Conservation (phyloP, 148 eudicot species). For the Vaccinium corymbosum region DNA sequence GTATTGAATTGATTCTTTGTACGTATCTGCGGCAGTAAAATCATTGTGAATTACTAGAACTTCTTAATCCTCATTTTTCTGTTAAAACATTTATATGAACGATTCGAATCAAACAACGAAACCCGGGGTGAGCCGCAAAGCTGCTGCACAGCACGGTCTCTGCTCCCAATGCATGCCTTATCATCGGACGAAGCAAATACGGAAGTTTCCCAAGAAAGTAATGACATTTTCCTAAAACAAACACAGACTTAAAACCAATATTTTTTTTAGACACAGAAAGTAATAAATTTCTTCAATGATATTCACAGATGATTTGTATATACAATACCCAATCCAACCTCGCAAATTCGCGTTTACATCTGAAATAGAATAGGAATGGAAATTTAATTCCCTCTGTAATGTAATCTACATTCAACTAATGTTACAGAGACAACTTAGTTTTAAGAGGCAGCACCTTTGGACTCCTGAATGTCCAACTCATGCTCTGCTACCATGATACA, state of each 20-base stretch:
- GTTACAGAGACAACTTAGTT: not conserved
- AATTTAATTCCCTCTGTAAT: not conserved
- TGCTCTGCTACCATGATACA: constrained; percentile 95
- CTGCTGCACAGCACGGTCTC: too few relatives aligned
- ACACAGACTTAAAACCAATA: too few relatives aligned
- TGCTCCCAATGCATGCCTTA: not conserved
- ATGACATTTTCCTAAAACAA: not conserved
- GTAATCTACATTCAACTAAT: not conserved
- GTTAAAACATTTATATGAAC: not conserved
- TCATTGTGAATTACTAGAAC: not conserved
- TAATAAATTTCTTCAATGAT: not conserved
- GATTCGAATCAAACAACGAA: too few relatives aligned
- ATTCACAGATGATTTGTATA: not conserved
- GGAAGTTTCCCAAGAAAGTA: not conserved
- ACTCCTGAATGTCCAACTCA: constrained; percentile 69
- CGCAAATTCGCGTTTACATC: not conserved
- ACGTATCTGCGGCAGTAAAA: not conserved
- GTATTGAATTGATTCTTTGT: not conserved
- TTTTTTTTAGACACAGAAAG: not conserved
- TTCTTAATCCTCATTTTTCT: not conserved
- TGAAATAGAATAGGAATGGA: not conserved
- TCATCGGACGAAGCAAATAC: not conserved
- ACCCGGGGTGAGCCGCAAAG: too few relatives aligned
- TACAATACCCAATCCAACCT: not conserved
- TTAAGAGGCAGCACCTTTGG: constrained; percentile 81